Base-by-base conservation (phyloP, 2,329 filamentous ascomycete species). In the Thelonectria blattea region DNA sequence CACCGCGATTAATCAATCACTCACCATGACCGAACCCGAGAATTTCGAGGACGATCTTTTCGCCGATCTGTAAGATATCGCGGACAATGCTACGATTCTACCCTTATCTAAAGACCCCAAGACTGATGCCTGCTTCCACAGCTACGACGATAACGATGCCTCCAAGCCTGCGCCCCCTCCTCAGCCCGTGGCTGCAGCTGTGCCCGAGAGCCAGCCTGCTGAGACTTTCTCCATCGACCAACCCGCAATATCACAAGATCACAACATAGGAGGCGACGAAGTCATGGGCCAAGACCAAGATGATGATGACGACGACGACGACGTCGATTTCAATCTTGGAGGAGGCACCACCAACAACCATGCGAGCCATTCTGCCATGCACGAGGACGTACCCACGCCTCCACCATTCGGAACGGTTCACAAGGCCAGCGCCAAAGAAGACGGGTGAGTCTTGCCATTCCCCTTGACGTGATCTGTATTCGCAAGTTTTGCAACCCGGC, bases 1-100 rank as follows among this genome's bases (percentile, higher is more conserved):
- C 47, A 22, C 27, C 45, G 47, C 32, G 12, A 22, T 51, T 32
- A 17, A 51, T 12, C 39, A n/a, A 39, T 3, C 43, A 59, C 48
- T 65, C 61, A 68, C 65, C 70, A 95, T 94, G 91, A 87, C 91
- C 49, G 92, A 95, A 72, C 82, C 85, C 54, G 91, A 93, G 73
- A 91, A 91, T 68, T 88, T 92, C 68, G 93, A 97, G 70, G 93
- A 97, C 73, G 93, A 97, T 84, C 91, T 97, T 78, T 97, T 97
- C 78, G 93, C 93, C 71, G 93, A 97, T 80, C 86, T 97, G 93
- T 97, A 82, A 80, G 92, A 49, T 27, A 10, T 12, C 30, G 17
- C 20, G n/a, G 42, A 52, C n/a, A 52, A 48, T 17, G 12, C 34
- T 32, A 3, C 34, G 34, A 42, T 48, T 2, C 15, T 14, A 20